Conservation (phyloP, 306 rosid species). For the Malus asiatica region DNA sequence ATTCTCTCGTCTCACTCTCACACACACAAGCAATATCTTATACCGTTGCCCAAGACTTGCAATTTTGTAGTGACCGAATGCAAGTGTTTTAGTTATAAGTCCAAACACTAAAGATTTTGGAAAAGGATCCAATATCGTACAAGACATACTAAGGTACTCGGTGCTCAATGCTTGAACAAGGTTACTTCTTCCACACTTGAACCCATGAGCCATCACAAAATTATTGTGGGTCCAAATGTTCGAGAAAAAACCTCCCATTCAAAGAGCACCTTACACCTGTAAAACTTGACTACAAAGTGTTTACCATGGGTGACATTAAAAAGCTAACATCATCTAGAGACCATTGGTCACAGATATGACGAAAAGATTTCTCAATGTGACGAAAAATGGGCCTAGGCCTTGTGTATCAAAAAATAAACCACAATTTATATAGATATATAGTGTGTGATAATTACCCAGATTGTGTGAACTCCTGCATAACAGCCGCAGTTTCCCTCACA, state of each 20-base stretch:
- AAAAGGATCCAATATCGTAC: neutral
- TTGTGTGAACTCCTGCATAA: slow-evolving; percentile 98
- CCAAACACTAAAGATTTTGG: neutral
- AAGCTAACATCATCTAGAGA: neutral
- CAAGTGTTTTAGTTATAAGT: neutral
- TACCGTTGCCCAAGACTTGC: neutral
- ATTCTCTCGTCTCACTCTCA: too few species aligned
- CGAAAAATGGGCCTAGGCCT: neutral
- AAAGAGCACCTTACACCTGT: neutral
- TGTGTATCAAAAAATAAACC: neutral
- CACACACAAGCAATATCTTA: too few species aligned
- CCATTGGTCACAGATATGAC: neutral
- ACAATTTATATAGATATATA: too few species aligned
- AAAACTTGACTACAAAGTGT: neutral
- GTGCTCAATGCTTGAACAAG: neutral
- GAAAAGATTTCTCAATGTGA: neutral
- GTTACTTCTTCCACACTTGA: neutral
- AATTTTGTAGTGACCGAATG: neutral
- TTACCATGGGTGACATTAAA: neutral
- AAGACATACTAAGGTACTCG: neutral
- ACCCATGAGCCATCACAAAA: neutral
- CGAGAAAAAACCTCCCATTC: neutral
- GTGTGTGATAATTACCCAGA: slow-evolving; percentile 55
- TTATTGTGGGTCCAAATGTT: neutral
- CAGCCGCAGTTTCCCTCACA: slow-evolving; percentile 93